A percentile compares a stretch with the other conserved stretches of the same genome.
Conservation (phyloP, 257 asterid genomes). For the Jasminum sambac region DNA sequence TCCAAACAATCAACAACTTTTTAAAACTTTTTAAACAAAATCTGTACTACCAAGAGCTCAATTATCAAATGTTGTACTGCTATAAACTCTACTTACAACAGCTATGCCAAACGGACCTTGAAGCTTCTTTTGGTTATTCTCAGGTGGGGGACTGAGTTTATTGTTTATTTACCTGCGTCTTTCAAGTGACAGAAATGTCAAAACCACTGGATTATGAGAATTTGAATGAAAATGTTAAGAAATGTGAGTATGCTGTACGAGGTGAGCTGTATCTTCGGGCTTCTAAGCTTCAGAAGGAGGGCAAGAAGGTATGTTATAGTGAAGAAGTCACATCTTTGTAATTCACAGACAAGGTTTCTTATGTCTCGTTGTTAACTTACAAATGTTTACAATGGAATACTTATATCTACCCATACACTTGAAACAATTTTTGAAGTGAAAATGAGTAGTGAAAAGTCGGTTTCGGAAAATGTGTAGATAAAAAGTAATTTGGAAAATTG, state of each 20-base stretch:
- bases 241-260: slow-evolving; percentile 96
- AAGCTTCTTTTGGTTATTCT: not conserved
- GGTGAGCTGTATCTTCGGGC: slow-evolving; percentile 99
- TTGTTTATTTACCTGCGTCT: slow-evolving; percentile 6
- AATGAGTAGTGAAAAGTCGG: no score
- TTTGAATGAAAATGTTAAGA: slow-evolving; percentile 92
- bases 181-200: slow-evolving; percentile 40
- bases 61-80: no score
- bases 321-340: not conserved
- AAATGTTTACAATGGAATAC: not conserved
- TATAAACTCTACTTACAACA: no score
- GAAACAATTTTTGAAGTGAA: no score
- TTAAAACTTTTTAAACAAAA: no score
- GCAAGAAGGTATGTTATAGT: slow-evolving; percentile 69
- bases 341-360: not conserved
- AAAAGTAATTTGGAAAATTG: no score
- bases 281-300: slow-evolving; percentile 98
- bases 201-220: slow-evolving; percentile 85
- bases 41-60: no score
- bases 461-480: no score
- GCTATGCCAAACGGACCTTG: not conserved
- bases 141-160: slow-evolving; percentile 20
- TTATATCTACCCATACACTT: slow-evolving; percentile 4
- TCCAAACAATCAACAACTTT: no score
- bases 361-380: not conserved